A percentile compares a stretch with the other conserved stretches of the same genome.
Evolutionary conservation across 305 asterid species (phyloP).

Genomic region (Nicotiana rustica): DNA sequence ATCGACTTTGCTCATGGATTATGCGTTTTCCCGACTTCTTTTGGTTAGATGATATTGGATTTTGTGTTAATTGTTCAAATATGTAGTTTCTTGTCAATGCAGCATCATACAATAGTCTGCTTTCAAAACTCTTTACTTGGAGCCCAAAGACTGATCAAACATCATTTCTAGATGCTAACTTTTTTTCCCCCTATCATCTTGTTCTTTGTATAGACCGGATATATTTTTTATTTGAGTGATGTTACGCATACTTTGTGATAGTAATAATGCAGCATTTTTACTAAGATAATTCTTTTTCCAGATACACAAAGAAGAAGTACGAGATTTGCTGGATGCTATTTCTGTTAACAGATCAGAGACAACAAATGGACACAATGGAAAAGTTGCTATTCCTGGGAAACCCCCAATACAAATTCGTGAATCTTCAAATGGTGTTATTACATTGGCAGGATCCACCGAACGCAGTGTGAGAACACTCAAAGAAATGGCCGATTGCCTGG

Average conservation of each 20-base stretch:
- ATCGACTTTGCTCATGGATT: background rate
- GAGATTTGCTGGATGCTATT: constrained; percentile 82
- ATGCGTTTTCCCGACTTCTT: background rate
- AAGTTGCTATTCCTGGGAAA: constrained; percentile 76
- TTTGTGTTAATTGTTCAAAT: background rate
- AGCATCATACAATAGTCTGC: background rate
- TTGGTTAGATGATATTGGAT: background rate
- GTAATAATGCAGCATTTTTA: constrained; percentile 17
- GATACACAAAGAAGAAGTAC: constrained; percentile 99
- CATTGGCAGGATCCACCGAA: constrained; percentile 97
- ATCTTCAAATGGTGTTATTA: constrained; percentile 93
- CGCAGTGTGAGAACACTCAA: constrained; percentile 78
- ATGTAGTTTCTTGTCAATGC: constrained; percentile 22
- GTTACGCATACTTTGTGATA: background rate
- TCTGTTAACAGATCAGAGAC: constrained; percentile 64
- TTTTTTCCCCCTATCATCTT: background rate
- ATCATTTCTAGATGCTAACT: background rate
- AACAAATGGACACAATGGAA: constrained; percentile 78
- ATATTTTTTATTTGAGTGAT: background rate
- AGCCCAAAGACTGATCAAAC: constrained; percentile 9
- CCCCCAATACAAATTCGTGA: constrained; percentile 97
- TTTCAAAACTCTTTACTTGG: background rate
- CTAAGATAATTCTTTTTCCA: constrained; percentile 43
- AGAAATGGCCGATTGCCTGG: constrained; percentile 97
- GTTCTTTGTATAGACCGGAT: constrained; percentile 27